Conservation (phyloP, 139 green algal species). For the Closterium sp. region DNA sequence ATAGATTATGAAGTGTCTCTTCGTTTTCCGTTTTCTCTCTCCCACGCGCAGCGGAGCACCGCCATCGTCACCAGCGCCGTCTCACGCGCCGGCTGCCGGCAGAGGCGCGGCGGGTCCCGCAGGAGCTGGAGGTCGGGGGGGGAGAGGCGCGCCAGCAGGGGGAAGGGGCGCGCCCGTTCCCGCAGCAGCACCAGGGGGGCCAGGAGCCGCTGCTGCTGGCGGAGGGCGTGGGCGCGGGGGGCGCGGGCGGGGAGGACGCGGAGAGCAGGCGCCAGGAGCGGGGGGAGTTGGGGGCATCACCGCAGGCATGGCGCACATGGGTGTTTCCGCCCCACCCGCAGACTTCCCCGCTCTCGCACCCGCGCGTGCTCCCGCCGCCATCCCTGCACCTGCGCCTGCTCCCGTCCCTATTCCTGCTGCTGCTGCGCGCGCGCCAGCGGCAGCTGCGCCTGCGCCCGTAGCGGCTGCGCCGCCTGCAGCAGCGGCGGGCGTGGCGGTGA, state of each 20-base stretch:
- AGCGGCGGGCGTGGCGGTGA: conserved; percentile 4
- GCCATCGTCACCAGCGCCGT: neutral
- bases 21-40: neutral
- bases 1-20: neutral
- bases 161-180: neutral
- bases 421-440: neutral
- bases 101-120: neutral
- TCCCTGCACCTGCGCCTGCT: too few species aligned
- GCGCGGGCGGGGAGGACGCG: neutral
- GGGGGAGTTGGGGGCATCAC: neutral
- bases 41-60: neutral
- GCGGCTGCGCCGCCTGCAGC: neutral
- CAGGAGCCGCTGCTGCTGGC: neutral
- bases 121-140: neutral
- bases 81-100: neutral
- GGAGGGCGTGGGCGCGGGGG: neutral
- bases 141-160: neutral
- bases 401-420: neutral
- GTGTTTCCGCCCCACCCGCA: neutral
- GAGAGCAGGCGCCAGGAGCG: neutral
- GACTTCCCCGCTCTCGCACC: neutral
- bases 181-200: neutral
- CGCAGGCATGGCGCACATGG: neutral
- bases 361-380: too few species aligned
- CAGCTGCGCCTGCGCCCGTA: neutral